Percentiles rank a stretch among this genome's conserved stretches.
phyloP scores from a whole-genome alignment of 768 basidiomycete species.

The Amanita phalloides region DNA sequence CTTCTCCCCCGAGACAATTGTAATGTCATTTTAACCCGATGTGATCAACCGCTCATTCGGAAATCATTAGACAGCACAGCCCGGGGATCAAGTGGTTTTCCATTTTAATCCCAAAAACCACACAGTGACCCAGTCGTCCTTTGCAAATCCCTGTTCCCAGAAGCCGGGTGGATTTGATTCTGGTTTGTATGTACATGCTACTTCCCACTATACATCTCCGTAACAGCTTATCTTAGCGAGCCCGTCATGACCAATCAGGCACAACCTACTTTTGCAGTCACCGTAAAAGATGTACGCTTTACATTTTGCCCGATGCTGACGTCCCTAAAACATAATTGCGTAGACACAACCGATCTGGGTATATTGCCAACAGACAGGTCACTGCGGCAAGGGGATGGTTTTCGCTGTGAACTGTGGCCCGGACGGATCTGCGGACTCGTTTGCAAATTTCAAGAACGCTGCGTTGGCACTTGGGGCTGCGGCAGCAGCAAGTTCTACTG shows the following conservation, averaged over 20 bases:
- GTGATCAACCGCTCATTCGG: neutral
- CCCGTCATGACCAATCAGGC: slow-evolving; percentile 43
- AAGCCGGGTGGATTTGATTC: slow-evolving; percentile 44
- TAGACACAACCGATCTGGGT: slow-evolving; percentile 51
- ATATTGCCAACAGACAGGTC: slow-evolving; percentile 44
- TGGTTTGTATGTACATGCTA: slow-evolving; percentile 36
- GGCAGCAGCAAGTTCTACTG: slow-evolving; percentile 33
- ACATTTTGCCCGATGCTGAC: neutral
- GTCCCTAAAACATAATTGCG: neutral
- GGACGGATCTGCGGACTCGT: slow-evolving; percentile 46
- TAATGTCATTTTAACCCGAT: slow-evolving; percentile 13
- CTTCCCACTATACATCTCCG: neutral
- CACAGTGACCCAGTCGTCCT: slow-evolving; percentile 40
- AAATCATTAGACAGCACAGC: slow-evolving; percentile 26
- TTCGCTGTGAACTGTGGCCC: slow-evolving; percentile 54
- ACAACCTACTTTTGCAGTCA: slow-evolving; percentile 39
- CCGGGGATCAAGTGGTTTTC: slow-evolving; percentile 53
- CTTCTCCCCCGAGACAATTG: slow-evolving; percentile 44
- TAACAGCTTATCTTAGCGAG: slow-evolving; percentile 21
- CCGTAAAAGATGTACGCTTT: slow-evolving; percentile 31
- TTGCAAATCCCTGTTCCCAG: slow-evolving; percentile 40
- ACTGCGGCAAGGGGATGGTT: slow-evolving; percentile 59
- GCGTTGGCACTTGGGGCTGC: slow-evolving; percentile 45
- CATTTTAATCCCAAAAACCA: slow-evolving; percentile 51
- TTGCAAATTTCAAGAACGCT: slow-evolving; percentile 47